phyloP scores from a whole-genome alignment of 176 grass and related monocot species.

The Eleusine coracana region DNA sequence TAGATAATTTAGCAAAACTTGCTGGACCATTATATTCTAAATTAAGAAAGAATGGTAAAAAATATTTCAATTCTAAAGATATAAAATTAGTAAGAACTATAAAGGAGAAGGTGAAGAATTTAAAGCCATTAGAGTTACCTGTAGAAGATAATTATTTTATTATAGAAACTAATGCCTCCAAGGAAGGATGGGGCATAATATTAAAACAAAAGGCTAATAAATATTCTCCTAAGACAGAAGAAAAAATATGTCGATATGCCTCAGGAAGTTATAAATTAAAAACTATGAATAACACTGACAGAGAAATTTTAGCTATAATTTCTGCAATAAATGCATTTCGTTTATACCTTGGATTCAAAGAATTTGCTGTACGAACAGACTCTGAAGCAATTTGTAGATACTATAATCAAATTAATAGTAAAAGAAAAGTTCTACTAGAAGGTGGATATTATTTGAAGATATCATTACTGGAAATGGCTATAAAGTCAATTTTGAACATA shows the following conservation, averaged over 20 bases:
- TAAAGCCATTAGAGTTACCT: neutral
- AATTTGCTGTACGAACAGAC: neutral
- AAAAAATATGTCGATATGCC: neutral
- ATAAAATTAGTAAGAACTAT: neutral
- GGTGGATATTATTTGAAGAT: neutral
- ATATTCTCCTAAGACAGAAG: neutral
- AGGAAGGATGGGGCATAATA: neutral
- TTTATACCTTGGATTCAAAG: neutral
- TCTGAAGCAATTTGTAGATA: neutral
- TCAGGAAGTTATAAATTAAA: neutral
- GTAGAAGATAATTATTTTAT: neutral
- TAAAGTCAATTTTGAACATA: neutral
- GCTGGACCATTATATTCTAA: neutral
- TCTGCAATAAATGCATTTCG: neutral
- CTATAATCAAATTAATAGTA: too few species aligned
- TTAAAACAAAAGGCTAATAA: neutral
- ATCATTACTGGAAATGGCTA: too few species aligned
- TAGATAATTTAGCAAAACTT: neutral
- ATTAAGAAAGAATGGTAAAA: neutral
- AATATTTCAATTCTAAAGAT: neutral
- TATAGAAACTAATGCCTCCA: neutral
- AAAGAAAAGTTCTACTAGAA: neutral
- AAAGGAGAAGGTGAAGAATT: neutral
- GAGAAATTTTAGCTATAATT: too few species aligned
- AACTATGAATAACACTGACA: too few species aligned